Base-by-base conservation (phyloP, 306 rosid species). In the Vigna radiata region DNA sequence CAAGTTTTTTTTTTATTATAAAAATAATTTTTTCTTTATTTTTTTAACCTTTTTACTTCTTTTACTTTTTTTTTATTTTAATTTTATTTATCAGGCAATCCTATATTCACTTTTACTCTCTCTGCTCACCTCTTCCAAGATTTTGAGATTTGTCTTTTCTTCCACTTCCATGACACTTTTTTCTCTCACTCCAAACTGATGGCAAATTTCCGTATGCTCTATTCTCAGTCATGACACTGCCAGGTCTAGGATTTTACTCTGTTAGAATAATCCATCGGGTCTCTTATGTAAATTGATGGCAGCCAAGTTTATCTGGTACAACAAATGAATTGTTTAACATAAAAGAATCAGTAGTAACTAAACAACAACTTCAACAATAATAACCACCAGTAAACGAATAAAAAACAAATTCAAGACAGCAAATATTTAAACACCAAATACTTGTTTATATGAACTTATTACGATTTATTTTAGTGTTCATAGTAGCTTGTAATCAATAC, bases 241-340 rank as follows among this genome's bases (percentile, higher is more conserved):
- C 68, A 18, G 67, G 78, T 54, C 68, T 78, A 58, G 58, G 60
- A 37, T 85, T 72, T 23, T 79, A 72, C 68, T 71, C n/a, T 72
- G 65, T 53, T 70, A 67, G 86, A 78, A 83, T 70, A 58, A 33
- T 18, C 67, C 54, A 56, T 73, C 4, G 70, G 17, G 84, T 81
- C 88, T 17, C 81, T 89, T 93, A 90, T 87, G 36, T 79, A 76
- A 58, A 75, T 50, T 58, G 86, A 60, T 27, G 70, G 52, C 62
- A 67, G 58, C 76, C 36, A 21, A 43, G 3, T 44, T 44, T 72
- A 64, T 41, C 74, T 72, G 73, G 27, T 75, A 55, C 27, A 62
- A 56, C 17, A 19, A 71, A 61, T 71, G 54, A 15, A 43, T 44
- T 15, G 71, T 63, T 23, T 37, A 49, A 71, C 71, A 55, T 44